phyloP scores from a whole-genome alignment of 2,329 filamentous ascomycete genomes.

The Coniochaeta sp. region DNA sequence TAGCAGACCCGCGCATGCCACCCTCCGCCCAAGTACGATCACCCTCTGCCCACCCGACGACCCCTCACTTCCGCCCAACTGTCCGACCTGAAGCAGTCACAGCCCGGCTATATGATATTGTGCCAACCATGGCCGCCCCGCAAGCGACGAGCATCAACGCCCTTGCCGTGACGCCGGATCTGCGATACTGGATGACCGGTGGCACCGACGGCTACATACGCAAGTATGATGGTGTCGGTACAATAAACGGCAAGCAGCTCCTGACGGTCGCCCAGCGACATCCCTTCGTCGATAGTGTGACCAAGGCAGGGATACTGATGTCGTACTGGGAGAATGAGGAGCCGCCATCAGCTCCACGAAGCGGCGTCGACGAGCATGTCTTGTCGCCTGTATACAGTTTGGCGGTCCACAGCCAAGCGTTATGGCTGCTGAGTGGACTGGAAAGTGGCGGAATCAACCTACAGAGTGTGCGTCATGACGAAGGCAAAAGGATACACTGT shows the following conservation, averaged over 20 bases:
- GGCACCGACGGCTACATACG: slow-evolving; percentile 93
- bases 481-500: slow-evolving; percentile 80
- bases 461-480: slow-evolving; percentile 88
- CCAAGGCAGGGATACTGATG: slow-evolving; percentile 88
- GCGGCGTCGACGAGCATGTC: slow-evolving; percentile 49
- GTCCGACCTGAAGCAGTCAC: slow-evolving; percentile 73
- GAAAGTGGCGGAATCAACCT: slow-evolving; percentile 91
- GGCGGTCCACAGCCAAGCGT: slow-evolving; percentile 78
- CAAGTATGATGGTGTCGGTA: slow-evolving; percentile 93
- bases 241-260: slow-evolving; percentile 88
- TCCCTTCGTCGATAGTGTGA: slow-evolving; percentile 94
- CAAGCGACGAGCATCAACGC: slow-evolving; percentile 95
- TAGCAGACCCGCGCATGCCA: slow-evolving; percentile 24
- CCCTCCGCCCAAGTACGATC: slow-evolving; percentile 17
- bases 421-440: slow-evolving; percentile 87
- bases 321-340: slow-evolving; percentile 99
- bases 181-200: slow-evolving; percentile 91
- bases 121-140: slow-evolving; percentile 93
- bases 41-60: slow-evolving; percentile 19
- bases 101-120: slow-evolving; percentile 83
- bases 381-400: slow-evolving; percentile 93
- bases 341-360: slow-evolving; percentile 33
- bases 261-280: slow-evolving; percentile 93
- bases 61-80: slow-evolving; percentile 44
- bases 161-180: slow-evolving; percentile 83